phyloP scores from a whole-genome alignment of 2,329 filamentous ascomycete genomes.

The Cladobotryum protrusum region DNA sequence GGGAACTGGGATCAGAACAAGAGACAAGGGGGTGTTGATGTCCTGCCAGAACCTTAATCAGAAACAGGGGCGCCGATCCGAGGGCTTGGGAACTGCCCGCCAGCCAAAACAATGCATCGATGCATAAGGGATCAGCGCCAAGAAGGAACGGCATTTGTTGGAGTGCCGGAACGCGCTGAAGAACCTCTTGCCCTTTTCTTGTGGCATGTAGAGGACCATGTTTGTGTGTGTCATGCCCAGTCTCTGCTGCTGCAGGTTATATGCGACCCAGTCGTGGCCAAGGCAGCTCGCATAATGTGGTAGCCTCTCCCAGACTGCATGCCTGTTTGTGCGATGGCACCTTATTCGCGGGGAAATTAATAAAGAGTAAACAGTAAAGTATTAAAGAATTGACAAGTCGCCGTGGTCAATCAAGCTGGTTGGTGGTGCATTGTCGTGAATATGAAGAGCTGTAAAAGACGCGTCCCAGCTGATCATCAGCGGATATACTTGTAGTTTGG shows the following conservation, averaged over 20 bases:
- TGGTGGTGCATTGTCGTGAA: too few species aligned
- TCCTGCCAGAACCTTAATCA: not conserved
- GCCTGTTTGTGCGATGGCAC: not conserved
- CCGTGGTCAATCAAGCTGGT: too few species aligned
- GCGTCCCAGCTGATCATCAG: too few species aligned
- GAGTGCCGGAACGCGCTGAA: not conserved
- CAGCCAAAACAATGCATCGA: too few species aligned
- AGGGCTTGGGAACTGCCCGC: not conserved
- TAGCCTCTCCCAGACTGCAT: not conserved
- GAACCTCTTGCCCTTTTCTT: not conserved
- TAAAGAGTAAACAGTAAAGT: not conserved
- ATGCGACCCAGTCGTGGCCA: not conserved
- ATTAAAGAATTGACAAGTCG: too few species aligned
- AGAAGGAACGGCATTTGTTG: not conserved
- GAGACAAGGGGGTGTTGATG: not conserved
- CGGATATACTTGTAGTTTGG: too few species aligned
- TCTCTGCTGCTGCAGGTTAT: too few species aligned
- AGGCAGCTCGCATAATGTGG: not conserved
- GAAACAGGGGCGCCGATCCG: not conserved
- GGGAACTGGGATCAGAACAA: not conserved
- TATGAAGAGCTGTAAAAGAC: too few species aligned
- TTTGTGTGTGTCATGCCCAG: too few species aligned
- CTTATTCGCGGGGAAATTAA: too few species aligned
- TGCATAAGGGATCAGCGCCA: not conserved
- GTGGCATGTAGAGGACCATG: not conserved